Conservation (phyloP, 305 asterid genomes). For the Coffea humblotiana region DNA sequence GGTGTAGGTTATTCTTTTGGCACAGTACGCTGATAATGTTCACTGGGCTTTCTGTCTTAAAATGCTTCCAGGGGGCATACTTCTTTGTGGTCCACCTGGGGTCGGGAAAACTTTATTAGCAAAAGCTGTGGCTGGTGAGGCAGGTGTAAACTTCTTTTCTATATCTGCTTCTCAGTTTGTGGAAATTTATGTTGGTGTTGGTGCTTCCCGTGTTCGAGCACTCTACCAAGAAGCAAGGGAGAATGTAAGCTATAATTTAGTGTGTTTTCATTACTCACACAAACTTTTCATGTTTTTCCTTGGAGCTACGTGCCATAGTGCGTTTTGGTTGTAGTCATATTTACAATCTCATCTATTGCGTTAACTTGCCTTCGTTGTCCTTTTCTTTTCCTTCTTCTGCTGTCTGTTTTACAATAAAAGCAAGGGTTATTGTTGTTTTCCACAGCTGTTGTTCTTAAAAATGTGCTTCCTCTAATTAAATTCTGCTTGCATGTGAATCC, state of each 20-base stretch:
- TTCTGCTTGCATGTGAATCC: not conserved
- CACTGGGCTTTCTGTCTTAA: slow-evolving; percentile 7
- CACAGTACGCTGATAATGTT: not conserved
- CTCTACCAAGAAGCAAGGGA: slow-evolving; percentile 97
- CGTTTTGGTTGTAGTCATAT: not conserved
- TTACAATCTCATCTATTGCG: not conserved
- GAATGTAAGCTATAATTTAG: slow-evolving; percentile 52
- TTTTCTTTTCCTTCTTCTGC: not conserved
- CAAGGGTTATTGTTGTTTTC: not conserved
- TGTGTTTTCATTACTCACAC: slow-evolving; percentile 4
- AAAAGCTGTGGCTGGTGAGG: slow-evolving; percentile 99
- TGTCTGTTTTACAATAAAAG: not conserved
- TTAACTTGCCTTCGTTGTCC: not conserved
- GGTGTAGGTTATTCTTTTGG: not conserved
- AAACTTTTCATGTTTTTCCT: slow-evolving; percentile 7
- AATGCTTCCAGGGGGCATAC: slow-evolving; percentile 80
- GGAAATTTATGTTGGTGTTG: slow-evolving; percentile 97
- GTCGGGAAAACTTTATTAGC: slow-evolving; percentile 98
- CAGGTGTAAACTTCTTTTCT: slow-evolving; percentile 98
- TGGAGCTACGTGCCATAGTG: not conserved
- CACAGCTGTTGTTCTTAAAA: not conserved
- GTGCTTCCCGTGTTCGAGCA: slow-evolving; percentile 98
- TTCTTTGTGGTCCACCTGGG: slow-evolving; percentile 98
- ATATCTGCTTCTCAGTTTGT: slow-evolving; percentile 99
- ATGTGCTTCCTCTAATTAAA: not conserved